phyloP scores from a whole-genome alignment of 805 yeast genomes.

The Monosporozyma servazzii region DNA sequence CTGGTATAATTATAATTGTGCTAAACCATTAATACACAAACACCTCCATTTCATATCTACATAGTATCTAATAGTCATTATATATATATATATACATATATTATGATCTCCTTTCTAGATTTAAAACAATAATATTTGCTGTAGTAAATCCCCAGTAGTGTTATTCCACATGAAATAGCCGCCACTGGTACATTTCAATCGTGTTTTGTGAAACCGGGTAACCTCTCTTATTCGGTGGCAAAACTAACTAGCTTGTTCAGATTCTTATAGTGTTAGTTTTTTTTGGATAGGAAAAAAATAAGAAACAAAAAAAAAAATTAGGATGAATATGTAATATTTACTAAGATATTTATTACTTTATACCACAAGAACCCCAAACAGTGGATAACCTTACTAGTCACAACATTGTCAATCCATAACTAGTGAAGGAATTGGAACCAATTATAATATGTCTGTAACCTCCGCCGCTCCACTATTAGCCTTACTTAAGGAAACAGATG shows the following conservation, averaged over 20 bases:
- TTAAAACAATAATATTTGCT: background rate
- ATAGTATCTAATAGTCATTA: background rate
- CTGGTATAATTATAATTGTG: conserved; percentile 82
- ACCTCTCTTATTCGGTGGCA: conserved; percentile 16
- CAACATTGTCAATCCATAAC: background rate
- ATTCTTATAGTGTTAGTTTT: background rate
- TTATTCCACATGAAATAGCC: background rate
- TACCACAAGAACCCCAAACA: background rate
- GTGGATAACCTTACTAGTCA: background rate
- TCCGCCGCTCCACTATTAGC: conserved; percentile 92
- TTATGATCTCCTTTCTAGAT: background rate
- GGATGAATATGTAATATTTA: background rate
- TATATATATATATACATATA: background rate
- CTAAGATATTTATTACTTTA: background rate
- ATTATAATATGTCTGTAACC: conserved; percentile 39
- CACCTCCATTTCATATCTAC: background rate
- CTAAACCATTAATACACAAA: background rate
- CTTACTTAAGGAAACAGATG: conserved; percentile 74
- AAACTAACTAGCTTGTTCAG: conserved; percentile 3
- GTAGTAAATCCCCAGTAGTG: background rate
- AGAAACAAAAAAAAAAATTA: background rate
- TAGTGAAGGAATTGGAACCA: background rate
- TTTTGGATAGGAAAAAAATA: background rate
- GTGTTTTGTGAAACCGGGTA: conserved; percentile 4
- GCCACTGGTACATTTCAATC: background rate